Percentiles rank a stretch among this genome's conserved stretches.
Evolutionary conservation across 2,329 filamentous ascomycete species (phyloP).

Genomic region (Stachybotrys echinatus): DNA sequence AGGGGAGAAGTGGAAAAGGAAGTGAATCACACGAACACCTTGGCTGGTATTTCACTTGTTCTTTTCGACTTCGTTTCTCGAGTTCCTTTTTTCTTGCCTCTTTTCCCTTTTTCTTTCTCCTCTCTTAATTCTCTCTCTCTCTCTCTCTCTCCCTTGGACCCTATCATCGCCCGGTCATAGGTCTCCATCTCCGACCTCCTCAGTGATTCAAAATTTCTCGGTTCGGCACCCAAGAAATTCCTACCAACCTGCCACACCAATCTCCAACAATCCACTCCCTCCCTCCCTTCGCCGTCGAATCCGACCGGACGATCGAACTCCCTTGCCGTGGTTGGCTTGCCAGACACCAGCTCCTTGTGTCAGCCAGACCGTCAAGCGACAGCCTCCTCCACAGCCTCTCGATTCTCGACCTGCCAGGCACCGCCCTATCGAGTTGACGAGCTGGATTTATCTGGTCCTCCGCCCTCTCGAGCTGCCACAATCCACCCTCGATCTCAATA

Average conservation of each 20-base stretch:
- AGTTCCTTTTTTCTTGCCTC: conserved; percentile 11
- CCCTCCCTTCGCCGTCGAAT: conserved; percentile 14
- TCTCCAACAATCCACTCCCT: conserved; percentile 17
- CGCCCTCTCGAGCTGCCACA: neutral
- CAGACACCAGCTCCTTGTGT: neutral
- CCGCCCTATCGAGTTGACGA: neutral
- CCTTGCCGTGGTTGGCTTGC: conserved; percentile 28
- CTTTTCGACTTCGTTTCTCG: neutral
- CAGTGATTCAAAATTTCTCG: conserved; percentile 31
- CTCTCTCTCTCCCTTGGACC: too few species aligned
- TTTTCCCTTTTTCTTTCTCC: neutral
- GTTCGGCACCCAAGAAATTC: conserved; percentile 36
- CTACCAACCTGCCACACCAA: conserved; percentile 18
- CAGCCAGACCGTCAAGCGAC: conserved; percentile 8
- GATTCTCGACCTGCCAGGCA: conserved; percentile 23
- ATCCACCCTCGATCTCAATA: neutral
- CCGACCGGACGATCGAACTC: conserved; percentile 19
- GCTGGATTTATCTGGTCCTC: conserved; percentile 9
- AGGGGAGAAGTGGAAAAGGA: conserved; percentile 4
- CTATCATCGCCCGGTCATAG: neutral
- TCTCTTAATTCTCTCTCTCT: neutral
- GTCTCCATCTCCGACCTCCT: neutral
- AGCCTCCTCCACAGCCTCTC: conserved; percentile 16
- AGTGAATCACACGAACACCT: conserved; percentile 15
- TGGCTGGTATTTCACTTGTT: conserved; percentile 33